These are phyloP conservation scores for Chalciporus chontae DNA, from an alignment of 768 basidiomycete species.

Conservation along the genomic window DNA sequence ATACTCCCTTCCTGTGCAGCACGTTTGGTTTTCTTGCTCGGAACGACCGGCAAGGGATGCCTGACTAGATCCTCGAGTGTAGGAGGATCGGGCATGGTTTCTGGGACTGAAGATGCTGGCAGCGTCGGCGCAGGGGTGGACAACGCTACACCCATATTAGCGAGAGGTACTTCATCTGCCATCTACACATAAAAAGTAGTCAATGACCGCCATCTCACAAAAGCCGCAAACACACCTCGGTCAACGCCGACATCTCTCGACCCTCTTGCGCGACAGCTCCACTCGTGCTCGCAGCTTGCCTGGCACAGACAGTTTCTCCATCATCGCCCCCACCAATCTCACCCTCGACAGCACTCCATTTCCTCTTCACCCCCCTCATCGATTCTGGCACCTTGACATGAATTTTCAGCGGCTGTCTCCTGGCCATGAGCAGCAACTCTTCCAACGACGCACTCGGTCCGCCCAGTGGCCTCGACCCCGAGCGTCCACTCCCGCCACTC, in stretches of 20 bases:
- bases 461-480: conserved; percentile 4
- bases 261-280: neutral
- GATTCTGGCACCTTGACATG: conserved; percentile 3
- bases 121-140: neutral
- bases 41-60: neutral
- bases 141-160: neutral
- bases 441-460: conserved; percentile 20
- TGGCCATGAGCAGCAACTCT: conserved; percentile 16
- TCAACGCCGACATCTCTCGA: neutral
- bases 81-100: neutral
- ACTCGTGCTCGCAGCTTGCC: neutral
- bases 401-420: conserved; percentile 12
- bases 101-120: neutral
- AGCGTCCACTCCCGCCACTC: neutral
- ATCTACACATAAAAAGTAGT: neutral
- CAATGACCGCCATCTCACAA: too few relatives aligned
- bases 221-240: neutral
- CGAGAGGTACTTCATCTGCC: neutral
- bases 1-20: neutral
- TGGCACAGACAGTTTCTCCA: neutral
- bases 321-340: neutral
- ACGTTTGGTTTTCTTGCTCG: conserved; percentile 6
- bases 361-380: conserved; percentile 16
- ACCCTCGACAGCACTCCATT: neutral
- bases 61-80: neutral